Conservation (phyloP, 1,284 basidiomycete species). For the Puccinia polysora region DNA sequence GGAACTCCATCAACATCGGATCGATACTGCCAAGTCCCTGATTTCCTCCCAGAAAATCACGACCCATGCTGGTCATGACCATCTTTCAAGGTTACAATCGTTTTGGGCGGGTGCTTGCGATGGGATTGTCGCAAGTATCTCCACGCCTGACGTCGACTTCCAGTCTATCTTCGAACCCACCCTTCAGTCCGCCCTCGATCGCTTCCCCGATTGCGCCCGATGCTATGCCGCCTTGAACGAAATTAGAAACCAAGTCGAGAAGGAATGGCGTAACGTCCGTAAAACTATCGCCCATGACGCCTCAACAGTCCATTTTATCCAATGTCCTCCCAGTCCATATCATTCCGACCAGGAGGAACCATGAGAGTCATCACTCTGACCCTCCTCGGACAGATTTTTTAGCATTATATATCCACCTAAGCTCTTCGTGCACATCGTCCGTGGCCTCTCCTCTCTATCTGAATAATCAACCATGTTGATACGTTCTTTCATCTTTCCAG, state of each 20-base stretch:
- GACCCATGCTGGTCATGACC: neutral
- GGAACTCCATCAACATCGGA: conserved; percentile 22
- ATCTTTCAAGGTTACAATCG: neutral
- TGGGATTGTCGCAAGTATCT: neutral
- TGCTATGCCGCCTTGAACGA: conserved; percentile 16
- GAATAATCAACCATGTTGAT: too few relatives aligned
- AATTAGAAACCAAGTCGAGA: conserved; percentile 8
- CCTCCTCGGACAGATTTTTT: too few relatives aligned
- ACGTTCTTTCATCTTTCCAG: too few relatives aligned
- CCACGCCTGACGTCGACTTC: neutral
- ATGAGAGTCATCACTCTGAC: too few relatives aligned
- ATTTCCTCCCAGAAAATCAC: neutral
- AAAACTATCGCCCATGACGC: neutral
- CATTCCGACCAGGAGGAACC: conserved; percentile 4
- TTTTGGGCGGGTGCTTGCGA: conserved; percentile 3
- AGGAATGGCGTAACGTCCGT: conserved; percentile 7
- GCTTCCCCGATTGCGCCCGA: neutral
- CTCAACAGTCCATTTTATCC: neutral
- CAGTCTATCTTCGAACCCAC: conserved; percentile 4
- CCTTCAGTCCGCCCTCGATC: neutral
- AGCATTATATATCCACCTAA: too few relatives aligned
- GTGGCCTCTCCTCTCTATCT: too few relatives aligned
- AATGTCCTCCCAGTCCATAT: neutral
- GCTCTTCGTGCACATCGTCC: too few relatives aligned
- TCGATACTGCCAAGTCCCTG: neutral